Evolutionary conservation across 345 rosid species (phyloP).

Genomic region (Orychophragmus violaceus): DNA sequence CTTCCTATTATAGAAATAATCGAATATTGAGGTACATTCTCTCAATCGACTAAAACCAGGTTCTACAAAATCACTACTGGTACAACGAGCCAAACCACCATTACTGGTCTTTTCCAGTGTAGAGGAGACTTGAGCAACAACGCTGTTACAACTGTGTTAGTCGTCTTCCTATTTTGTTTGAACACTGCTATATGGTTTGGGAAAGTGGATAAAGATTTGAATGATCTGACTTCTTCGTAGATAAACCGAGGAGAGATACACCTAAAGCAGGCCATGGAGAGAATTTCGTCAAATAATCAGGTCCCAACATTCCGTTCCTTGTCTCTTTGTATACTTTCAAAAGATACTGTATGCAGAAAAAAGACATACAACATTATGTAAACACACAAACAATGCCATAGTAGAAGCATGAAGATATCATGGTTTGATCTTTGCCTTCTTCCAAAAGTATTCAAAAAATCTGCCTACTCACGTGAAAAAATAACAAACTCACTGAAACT

Average conservation of each 20-base stretch:
- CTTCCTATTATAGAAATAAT: too few relatives aligned
- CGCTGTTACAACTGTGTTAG: conserved; percentile 78
- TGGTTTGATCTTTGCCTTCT: conserved; percentile 43
- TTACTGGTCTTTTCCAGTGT: conserved; percentile 89
- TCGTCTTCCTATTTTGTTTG: conserved; percentile 40
- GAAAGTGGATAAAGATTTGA: neutral
- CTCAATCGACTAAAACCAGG: conserved; percentile 73
- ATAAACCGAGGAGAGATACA: conserved; percentile 74
- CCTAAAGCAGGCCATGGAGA: conserved; percentile 95
- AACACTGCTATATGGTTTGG: neutral
- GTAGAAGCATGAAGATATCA: neutral
- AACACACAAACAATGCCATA: neutral
- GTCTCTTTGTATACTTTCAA: conserved; percentile 65
- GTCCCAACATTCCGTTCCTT: conserved; percentile 83
- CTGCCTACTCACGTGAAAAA: conserved; percentile 68
- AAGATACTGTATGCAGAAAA: conserved; percentile 47
- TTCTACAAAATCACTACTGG: conserved; percentile 82
- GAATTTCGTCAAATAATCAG: conserved; percentile 86
- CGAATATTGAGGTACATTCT: too few relatives aligned
- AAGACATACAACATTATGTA: conserved; percentile 1
- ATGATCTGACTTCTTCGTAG: conserved; percentile 57
- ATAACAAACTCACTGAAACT: neutral
- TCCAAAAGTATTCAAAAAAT: conserved; percentile 77
- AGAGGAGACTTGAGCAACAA: conserved; percentile 70
- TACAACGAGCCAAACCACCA: conserved; percentile 46